A percentile compares a stretch with the other conserved stretches of the same genome.
These are phyloP conservation scores for Cutaneotrichosporon dermatis DNA, from an alignment of 1,284 basidiomycete genomes.

Conservation along the genomic window DNA sequence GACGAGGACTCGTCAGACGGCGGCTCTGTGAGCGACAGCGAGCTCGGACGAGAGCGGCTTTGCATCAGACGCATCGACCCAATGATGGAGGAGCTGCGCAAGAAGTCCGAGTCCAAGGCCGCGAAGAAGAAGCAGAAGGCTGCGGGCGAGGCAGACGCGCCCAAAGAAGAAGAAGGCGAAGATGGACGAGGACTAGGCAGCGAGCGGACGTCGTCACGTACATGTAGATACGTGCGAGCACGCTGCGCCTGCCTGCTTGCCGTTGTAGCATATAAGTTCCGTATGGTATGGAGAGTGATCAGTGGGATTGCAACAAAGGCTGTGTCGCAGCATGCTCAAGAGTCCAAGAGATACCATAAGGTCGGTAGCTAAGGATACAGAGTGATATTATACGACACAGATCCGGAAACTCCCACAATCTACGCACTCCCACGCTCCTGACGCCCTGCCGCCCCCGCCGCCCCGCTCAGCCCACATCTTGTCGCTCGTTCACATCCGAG, in stretches of 20 bases:
- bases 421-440: background rate
- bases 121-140: slow-evolving; percentile 47
- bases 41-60: slow-evolving; percentile 54
- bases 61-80: slow-evolving; percentile 53
- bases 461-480: slow-evolving; percentile 7
- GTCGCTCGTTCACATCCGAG: background rate
- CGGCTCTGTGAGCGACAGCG: slow-evolving; percentile 74
- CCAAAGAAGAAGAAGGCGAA: slow-evolving; percentile 41
- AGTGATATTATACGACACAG: no score
- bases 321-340: no score
- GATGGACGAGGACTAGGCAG: slow-evolving; percentile 22
- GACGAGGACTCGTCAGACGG: slow-evolving; percentile 75
- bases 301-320: no score
- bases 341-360: background rate
- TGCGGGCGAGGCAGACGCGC: slow-evolving; percentile 23
- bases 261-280: slow-evolving; percentile 5
- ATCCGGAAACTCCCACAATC: background rate
- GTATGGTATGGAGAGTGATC: background rate
- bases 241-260: background rate
- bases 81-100: slow-evolving; percentile 65
- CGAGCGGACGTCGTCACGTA: background rate
- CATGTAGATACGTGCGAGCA: slow-evolving; percentile 1
- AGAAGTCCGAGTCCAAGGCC: slow-evolving; percentile 56
- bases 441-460: background rate
- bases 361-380: no score